Evolutionary conservation across 108 stramenopile species (phyloP).

Genomic region (Bacterosira constricta): DNA sequence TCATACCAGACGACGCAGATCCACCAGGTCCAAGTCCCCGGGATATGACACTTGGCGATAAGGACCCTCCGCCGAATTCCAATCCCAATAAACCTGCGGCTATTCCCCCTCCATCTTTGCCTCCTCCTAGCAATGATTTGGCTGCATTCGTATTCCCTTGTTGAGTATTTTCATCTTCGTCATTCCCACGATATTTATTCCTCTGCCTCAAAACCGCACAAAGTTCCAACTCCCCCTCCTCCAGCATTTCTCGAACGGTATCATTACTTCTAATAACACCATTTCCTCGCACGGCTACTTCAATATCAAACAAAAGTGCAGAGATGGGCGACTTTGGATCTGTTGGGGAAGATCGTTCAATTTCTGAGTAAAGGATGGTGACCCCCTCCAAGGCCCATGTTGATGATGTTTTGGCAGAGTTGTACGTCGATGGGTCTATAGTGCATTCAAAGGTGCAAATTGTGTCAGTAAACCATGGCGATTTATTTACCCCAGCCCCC

Average conservation of each 20-base stretch:
- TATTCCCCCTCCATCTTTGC: not conserved
- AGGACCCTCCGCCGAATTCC: constrained; percentile 22
- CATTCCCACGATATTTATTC: not conserved
- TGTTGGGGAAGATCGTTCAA: constrained; percentile 19
- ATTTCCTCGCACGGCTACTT: constrained; percentile 43
- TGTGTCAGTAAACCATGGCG: constrained; percentile 4
- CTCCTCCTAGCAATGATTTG: constrained; percentile 5
- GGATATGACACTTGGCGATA: not conserved
- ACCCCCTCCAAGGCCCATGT: constrained; percentile 42
- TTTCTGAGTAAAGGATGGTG: constrained; percentile 19
- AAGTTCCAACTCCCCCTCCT: constrained; percentile 12
- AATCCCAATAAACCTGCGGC: constrained; percentile 30
- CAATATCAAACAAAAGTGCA: constrained; percentile 37
- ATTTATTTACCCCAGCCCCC: not conserved
- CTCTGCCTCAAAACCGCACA: constrained; percentile 28
- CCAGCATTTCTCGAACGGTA: not conserved
- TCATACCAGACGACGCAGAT: not conserved
- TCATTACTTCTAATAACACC: constrained; percentile 8
- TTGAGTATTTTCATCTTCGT: not conserved
- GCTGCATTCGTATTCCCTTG: not conserved
- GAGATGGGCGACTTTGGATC: constrained; percentile 3
- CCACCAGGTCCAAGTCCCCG: not conserved
- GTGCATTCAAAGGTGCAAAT: constrained; percentile 34
- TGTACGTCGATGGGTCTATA: not conserved
- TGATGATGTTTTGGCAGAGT: not conserved